Base-by-base conservation (phyloP, 1,139 yeast genomes). In the Kodamaea sp. region DNA sequence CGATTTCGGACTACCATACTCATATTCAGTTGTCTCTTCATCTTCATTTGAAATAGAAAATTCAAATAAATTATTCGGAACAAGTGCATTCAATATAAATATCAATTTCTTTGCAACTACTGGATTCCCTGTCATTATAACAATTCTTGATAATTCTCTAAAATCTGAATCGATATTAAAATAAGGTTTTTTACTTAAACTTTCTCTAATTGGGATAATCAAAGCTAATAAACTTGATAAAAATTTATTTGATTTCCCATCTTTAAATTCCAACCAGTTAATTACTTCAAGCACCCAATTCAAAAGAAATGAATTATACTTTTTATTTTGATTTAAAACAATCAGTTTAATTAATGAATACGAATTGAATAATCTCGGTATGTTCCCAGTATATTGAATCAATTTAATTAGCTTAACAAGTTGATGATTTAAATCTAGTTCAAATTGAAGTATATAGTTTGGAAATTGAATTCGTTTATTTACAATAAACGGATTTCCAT, bases 231-330 rank as follows among this genome's bases (percentile, higher is more conserved):
- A 54, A 41, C 74, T 65, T 1, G 79, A 72, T 37, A 77, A 55
- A 46, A 76, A 75, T 36, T 29, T 42, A 24, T 26, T 31, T 31
- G 55, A 36, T 4, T 63, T 66, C 2, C 79, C 81, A 50, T 79
- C 85, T 50, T 79, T 79, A 42, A 75, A 72, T 49, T 78, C 83
- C 24, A 79, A 57, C 85, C 85, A 79, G 45, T 76, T 78, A 39
- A 76, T 63, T 2, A 77, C 67, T 47, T 78, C 83, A 39, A 70
- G 63, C 8, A 77, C 75, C 84, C 84, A 79, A 38, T 71, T 70
- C n/a, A 71, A 47, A 27, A 72, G 47, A 41, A 66, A 35, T 6
- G 44, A 28, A 10, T 43, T 40, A 33, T 40, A 46, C 29, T 35
- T 34, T 4, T 38, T 34, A 10, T 30, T 9, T 4, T 27, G 28